Evolutionary conservation across 2,329 filamentous ascomycete genomes (phyloP), one percentile per base, ranked within the genome.

Genomic region (Cercospora sojina): DNA sequence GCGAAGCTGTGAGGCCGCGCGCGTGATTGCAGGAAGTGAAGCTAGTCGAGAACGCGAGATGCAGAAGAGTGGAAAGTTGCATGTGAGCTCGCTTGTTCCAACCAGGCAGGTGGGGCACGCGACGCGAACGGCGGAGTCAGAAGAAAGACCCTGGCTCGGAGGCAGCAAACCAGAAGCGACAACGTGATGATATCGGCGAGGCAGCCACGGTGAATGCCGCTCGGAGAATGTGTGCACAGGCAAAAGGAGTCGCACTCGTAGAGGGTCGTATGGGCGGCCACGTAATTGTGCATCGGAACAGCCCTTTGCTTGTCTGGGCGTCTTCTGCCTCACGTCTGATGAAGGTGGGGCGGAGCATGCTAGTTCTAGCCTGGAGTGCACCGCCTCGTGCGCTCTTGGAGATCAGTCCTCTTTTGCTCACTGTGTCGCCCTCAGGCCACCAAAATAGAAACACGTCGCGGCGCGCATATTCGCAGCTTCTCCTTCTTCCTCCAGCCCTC

Each of bases 401-500:
- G 18, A 23, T 57, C 55, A 57, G 25, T 41, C 25, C 31, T 20
- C 56, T 38, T 35, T 18, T 38, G 10, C 56, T 59, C 38, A 27
- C 23, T 12, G 13, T 25, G 23, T 41, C 56, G 18, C 56, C 31
- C 56, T 58, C 56, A 59, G 56, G 56, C 56, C 32, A 41, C 56
- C 56, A 43, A n/a, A 53, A 61, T 61, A 53, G 59, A 41, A 62
- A 53, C 59, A 62, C 41, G 23, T 9, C 23, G 47, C 47, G 47
- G 23, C 12, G 20, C 47, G 47, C 29, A 12, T 8, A 16, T 10
- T 58, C 55, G 29, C 56, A 23, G 18, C 18, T 27, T 16, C 32
- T 9, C 25, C 32, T 41, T n/a, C 13, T 4, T 38, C 29, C n/a
- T 25, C 31, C 32, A 32, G 32, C n/a, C 35, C 6, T 41, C 35